Percentiles rank a stretch among this genome's conserved stretches.
Evolutionary conservation across 345 rosid genomes (phyloP).

Genomic region (Eutrema heterophyllum): DNA sequence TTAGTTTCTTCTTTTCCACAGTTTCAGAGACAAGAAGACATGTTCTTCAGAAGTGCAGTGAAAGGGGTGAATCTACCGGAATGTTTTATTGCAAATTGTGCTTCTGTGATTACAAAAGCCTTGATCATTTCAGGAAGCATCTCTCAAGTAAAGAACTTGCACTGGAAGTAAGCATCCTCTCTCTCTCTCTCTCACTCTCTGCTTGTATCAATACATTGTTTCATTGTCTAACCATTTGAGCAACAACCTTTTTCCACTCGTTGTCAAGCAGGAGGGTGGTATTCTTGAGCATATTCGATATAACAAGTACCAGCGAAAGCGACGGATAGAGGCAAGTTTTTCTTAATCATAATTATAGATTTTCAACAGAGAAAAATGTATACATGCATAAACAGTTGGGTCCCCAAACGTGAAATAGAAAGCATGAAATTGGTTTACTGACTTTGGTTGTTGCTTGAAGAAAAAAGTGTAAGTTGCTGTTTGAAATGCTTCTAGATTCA

Average conservation of each 20-base stretch:
- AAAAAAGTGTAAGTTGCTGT: too few species aligned
- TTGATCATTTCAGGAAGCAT: too few species aligned
- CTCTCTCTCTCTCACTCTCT: background rate
- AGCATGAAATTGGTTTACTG: too few species aligned
- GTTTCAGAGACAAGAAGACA: background rate
- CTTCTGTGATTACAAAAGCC: too few species aligned
- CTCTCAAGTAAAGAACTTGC: too few species aligned
- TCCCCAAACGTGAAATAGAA: too few species aligned
- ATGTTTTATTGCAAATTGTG: too few species aligned
- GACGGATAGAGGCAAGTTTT: background rate
- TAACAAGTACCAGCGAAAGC: background rate
- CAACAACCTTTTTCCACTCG: background rate
- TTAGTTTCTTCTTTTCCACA: background rate
- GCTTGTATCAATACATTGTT: background rate
- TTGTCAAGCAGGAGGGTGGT: background rate
- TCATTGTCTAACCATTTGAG: background rate
- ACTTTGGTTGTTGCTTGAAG: too few species aligned
- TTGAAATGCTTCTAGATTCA: too few species aligned
- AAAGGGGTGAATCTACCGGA: too few species aligned
- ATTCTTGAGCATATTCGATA: background rate
- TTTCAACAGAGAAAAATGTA: too few species aligned
- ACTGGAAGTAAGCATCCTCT: background rate
- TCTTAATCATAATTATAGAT: background rate
- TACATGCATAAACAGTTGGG: too few species aligned
- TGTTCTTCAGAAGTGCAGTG: background rate